A percentile compares a stretch with the other conserved stretches of the same genome.
phyloP scores from a whole-genome alignment of 306 rosid genomes.

The Prunus mira region DNA sequence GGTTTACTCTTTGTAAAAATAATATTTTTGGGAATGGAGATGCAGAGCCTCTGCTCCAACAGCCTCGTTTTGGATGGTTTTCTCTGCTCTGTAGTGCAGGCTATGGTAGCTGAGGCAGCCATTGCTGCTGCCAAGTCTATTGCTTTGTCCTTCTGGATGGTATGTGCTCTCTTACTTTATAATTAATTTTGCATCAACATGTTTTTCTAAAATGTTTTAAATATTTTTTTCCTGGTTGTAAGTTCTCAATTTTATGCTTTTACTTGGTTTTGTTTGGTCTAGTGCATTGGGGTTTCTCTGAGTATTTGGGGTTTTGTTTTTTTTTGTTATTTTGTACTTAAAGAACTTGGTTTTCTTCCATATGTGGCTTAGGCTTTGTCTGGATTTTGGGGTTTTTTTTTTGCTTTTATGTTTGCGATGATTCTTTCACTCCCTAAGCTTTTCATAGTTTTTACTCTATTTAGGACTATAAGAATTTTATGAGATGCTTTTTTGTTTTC shows the following conservation, averaged over 20 bases:
- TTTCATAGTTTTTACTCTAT: not conserved
- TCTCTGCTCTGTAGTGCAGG: constrained; percentile 40
- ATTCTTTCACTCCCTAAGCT: not conserved
- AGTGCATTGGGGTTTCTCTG: not conserved
- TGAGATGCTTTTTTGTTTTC: not conserved
- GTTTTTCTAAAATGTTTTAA: not conserved
- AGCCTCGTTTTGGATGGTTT: constrained; percentile 15
- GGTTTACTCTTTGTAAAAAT: not conserved
- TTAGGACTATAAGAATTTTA: not conserved
- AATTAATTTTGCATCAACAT: not conserved
- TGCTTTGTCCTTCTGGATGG: constrained; percentile 32
- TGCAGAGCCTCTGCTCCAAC: constrained; percentile 18
- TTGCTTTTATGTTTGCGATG: not conserved
- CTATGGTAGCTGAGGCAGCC: constrained; percentile 38
- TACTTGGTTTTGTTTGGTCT: not conserved
- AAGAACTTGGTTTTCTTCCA: not conserved
- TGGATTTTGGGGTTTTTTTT: not conserved
- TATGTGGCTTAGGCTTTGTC: not conserved
- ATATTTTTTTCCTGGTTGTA: not conserved
- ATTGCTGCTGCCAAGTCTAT: constrained; percentile 45
- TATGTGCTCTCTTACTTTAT: constrained; percentile 15
- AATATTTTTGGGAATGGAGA: constrained; percentile 19
- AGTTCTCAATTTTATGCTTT: not conserved
- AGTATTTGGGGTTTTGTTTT: not conserved
- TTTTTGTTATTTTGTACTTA: not conserved